phyloP scores from a whole-genome alignment of 2,329 filamentous ascomycete genomes.

The Daldinia eschscholtzii region DNA sequence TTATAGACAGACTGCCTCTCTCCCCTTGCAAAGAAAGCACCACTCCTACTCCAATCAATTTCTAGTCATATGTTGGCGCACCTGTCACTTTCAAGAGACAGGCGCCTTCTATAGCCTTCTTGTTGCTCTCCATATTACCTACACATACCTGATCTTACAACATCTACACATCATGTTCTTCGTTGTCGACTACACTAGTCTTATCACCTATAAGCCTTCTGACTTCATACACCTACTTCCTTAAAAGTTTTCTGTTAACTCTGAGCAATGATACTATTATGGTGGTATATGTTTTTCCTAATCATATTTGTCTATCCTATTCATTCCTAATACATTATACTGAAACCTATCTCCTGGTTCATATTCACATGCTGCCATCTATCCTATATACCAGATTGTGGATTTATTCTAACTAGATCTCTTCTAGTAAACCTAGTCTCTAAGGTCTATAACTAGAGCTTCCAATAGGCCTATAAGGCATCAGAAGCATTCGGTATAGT shows the following conservation, averaged over 20 bases:
- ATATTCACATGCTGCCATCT: background rate
- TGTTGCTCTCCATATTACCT: background rate
- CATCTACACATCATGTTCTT: background rate
- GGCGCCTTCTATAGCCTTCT: background rate
- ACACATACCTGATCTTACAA: background rate
- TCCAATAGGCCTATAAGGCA: background rate
- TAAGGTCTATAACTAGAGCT: background rate
- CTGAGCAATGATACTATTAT: background rate
- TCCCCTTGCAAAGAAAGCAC: background rate
- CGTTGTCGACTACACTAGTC: background rate
- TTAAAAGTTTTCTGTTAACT: background rate
- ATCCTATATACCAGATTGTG: background rate
- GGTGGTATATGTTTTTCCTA: background rate
- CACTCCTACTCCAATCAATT: background rate
- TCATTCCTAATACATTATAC: background rate
- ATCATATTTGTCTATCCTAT: background rate
- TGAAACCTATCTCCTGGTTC: no score
- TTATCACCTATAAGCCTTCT: background rate
- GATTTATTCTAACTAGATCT: background rate
- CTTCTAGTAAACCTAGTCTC: background rate
- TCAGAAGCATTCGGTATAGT: background rate
- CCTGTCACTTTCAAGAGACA: background rate
- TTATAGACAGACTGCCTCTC: background rate
- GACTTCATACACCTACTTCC: background rate
- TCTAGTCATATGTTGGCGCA: background rate